A percentile compares a stretch with the other conserved stretches of the same genome.
phyloP scores from a whole-genome alignment of 345 rosid genomes.

The Citrus sinensis region DVS_A1.0 CM039162.1:28038001-28038500 shows the following conservation, averaged over 20 bases:
- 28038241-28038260: conserved; percentile 2
- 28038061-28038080: not conserved
- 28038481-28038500: not conserved
- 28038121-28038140: conserved; percentile 10
- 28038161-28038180: conserved; percentile 8
- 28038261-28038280: not conserved
- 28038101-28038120: conserved; percentile 3
- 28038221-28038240: not conserved
- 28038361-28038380: conserved; percentile 17
- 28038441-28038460: not conserved
- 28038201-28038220: not conserved
- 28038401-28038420: conserved; percentile 6
- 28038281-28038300: not conserved
- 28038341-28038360: conserved; percentile 5
- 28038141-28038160: not conserved
- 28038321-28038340: not conserved
- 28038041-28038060: conserved; percentile 3
- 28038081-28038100: not conserved
- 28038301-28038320: not conserved
- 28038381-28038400: not conserved
- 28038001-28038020: not conserved
- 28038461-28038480: not conserved
- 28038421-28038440: conserved; percentile 2
- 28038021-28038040: not conserved
- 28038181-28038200: not conserved